Percentiles rank a stretch among this genome's conserved stretches.
These are phyloP conservation scores for Rhizopogon roseolus DNA, from an alignment of 768 basidiomycete genomes.

Conservation along the genomic window DNA sequence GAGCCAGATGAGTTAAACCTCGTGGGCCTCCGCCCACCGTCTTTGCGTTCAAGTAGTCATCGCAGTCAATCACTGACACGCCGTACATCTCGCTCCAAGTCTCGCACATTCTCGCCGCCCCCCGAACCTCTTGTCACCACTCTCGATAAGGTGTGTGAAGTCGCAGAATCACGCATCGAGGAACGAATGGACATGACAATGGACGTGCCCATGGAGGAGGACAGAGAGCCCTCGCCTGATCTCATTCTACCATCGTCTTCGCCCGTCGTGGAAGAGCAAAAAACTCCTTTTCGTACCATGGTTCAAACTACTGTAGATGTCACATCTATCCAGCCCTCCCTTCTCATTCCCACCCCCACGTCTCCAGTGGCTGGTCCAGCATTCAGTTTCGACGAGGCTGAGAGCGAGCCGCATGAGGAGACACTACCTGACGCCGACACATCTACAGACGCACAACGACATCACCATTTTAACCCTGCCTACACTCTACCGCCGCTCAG, in stretches of 20 bases:
- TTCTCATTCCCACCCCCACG: slow-evolving; percentile 33
- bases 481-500: slow-evolving; percentile 56
- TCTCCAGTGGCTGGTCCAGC: slow-evolving; percentile 27
- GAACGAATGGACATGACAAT: slow-evolving; percentile 7
- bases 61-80: slow-evolving; percentile 16
- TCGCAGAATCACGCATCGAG: slow-evolving; percentile 5
- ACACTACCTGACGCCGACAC: slow-evolving; percentile 5
- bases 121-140: not conserved
- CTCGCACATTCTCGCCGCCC: slow-evolving; percentile 8
- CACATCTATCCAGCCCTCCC: slow-evolving; percentile 18
- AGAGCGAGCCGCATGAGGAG: slow-evolving; percentile 19
- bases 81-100: slow-evolving; percentile 10
- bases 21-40: slow-evolving; percentile 11
- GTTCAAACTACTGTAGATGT: slow-evolving; percentile 25
- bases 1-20: slow-evolving; percentile 5
- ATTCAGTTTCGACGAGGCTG: slow-evolving; percentile 29
- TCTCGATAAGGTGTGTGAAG: slow-evolving; percentile 1
- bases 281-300: slow-evolving; percentile 10
- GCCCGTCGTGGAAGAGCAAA: slow-evolving; percentile 1
- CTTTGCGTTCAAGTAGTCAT: slow-evolving; percentile 10
- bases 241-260: slow-evolving; percentile 20
- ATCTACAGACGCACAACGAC: slow-evolving; percentile 17
- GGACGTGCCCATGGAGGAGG: slow-evolving; percentile 14
- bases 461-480: slow-evolving; percentile 36
- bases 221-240: slow-evolving; percentile 18